These are phyloP conservation scores for Perilla frutescens DNA, from an alignment of 257 asterid species.

Conservation along the genomic window DNA sequence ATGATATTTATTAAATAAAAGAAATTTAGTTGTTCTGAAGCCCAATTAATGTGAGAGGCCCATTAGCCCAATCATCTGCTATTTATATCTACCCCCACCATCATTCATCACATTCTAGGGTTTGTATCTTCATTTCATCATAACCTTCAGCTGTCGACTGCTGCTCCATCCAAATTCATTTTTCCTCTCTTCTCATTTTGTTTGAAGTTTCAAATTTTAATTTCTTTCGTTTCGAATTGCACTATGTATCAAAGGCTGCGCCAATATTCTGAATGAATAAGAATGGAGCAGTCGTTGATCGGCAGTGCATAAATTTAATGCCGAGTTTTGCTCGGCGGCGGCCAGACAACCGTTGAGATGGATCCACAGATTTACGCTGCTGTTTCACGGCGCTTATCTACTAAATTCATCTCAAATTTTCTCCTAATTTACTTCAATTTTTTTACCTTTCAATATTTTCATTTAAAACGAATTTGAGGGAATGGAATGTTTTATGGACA, in stretches of 20 bases:
- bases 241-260: slow-evolving; percentile 40
- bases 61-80: not conserved
- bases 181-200: not conserved
- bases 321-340: slow-evolving; percentile 51
- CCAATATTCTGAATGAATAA: slow-evolving; percentile 31
- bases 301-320: slow-evolving; percentile 48
- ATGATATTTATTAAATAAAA: too few species aligned
- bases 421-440: not conserved
- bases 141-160: not conserved
- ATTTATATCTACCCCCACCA: not conserved
- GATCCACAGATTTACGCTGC: slow-evolving; percentile 52
- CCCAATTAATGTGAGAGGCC: not conserved
- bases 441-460: too few species aligned
- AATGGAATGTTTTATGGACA: not conserved
- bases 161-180: too few species aligned
- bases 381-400: slow-evolving; percentile 42
- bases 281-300: slow-evolving; percentile 38
- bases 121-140: not conserved
- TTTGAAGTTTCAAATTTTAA: too few species aligned
- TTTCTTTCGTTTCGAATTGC: slow-evolving; percentile 11
- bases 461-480: not conserved
- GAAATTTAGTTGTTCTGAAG: not conserved
- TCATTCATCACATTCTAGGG: not conserved
- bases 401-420: slow-evolving; percentile 54
- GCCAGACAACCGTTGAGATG: slow-evolving; percentile 68